Base-by-base conservation (phyloP, 495 filamentous ascomycete species). In the Neurospora sp. region DNA sequence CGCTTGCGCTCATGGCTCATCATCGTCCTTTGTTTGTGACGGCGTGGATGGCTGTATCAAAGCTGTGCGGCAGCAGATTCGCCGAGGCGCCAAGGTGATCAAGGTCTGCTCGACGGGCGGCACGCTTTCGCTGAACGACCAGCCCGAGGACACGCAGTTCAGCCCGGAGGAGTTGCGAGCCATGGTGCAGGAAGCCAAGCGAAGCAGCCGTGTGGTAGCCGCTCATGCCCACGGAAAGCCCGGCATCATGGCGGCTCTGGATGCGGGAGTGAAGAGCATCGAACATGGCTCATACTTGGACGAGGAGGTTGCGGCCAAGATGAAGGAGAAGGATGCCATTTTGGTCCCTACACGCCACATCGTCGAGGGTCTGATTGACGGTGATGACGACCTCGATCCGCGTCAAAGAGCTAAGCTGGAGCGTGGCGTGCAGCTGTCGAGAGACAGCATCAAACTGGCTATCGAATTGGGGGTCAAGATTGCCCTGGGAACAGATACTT, bases 81-180 rank as follows among this genome's bases (percentile, higher is more conserved):
- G 86, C 0, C 79, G 82, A 14, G 86, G 86, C 6, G 86, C 86
- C 16, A 78, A 77, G 22, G 79, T 84, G 31, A 86, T 88, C 78
- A 88, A 88, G 76, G 74, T 88, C n/a, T 78, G 80, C 39, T 81
- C 85, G 1, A 83, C 81, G 10, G 86, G 86, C 41, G 86, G 86
- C 14, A 84, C 85, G 27, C 73, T 82, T 61, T 84, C 81, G 8
- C 74, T 77, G 14, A 76, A 84, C 35, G 86, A 88, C 59, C 76
- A 85, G 70, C 86, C 85, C 16, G 73, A 80, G 61, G 77, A 82
- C 68, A 81, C 81, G 48, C 84, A 88, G 72, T 87, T 88, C 75
- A 84, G 81, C 31, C 77, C 78, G n/a, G 85, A 82, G 76, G 86
- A 88, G 76, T 74, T 88, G 11, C 74, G 78, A 22, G 79, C 77